Base-by-base conservation (phyloP, 108 stramenopile genomes). In the Skeletonema menzelii region DNA sequence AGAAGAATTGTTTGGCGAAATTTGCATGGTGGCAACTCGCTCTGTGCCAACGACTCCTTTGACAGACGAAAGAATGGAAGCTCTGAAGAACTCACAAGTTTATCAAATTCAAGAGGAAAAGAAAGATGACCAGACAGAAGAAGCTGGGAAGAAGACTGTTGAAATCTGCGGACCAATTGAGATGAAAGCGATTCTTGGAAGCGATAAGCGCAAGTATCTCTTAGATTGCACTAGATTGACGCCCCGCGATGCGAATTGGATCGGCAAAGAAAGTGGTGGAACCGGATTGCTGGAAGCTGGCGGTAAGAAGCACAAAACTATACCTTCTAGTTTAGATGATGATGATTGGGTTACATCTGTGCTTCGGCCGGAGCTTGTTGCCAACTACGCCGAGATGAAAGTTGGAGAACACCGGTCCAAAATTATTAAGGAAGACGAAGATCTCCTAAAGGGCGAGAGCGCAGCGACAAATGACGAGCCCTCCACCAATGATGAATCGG, bases 191-290 rank as follows among this genome's bases (percentile, higher is more conserved):
- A 96, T 98, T 69, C 63, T 73, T 42, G 97, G 97, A 8, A 91
- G 92, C 40, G 97, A 99, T 68, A 86, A 95, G 40, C 78, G 97
- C 20, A 87, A 83, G 26, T 99, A 99, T 77, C 67, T 97, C 2
- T 81, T 99, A 14, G 98, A 99, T 73, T 78, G 98, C 47, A 86
- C 90, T 13, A 84, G 97, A 3, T 69, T 97, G 37, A 95, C 97
- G 4, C 97, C 98, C 11, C 85, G 97, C 15, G 98, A 99, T 80
- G 95, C 97, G 1, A 98, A 98, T 76, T 98, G 94, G 92, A 88
- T 98, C 15, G 68, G 80, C 26, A 63, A 88, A 44, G 20, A 69
- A 14, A 68, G 85, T 46, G 95, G 95, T 3, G 95, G 92, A 8
- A 93, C 91, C 42, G 91, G 91, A 17, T 80, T 73, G 26, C 92